These are phyloP conservation scores for Phytophthora niederhauseri DNA, from an alignment of 352 stramenopile genomes.

Conservation along the genomic window DNA sequence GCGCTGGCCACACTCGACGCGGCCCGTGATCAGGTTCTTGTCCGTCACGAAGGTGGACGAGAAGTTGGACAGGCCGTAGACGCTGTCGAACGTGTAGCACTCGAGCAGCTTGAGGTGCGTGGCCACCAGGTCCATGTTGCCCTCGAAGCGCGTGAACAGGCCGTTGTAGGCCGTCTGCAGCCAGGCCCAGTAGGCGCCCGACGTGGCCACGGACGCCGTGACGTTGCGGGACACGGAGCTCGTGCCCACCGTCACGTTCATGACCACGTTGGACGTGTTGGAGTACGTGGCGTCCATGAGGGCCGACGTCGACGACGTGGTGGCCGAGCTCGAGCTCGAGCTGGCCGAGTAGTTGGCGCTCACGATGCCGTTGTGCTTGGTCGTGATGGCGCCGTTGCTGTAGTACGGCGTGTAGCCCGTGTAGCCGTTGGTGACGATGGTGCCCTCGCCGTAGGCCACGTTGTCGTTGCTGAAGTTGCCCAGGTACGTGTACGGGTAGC, in stretches of 20 bases:
- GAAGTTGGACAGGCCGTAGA: slow-evolving; percentile 57
- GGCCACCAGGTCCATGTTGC: slow-evolving; percentile 62
- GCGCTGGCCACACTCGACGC: slow-evolving; percentile 52
- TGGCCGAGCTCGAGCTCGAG: slow-evolving; percentile 32
- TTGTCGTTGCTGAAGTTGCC: slow-evolving; percentile 50
- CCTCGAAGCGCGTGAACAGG: slow-evolving; percentile 58
- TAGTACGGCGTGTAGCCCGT: slow-evolving; percentile 54
- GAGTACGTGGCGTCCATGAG: slow-evolving; percentile 40
- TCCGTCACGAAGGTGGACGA: slow-evolving; percentile 56
- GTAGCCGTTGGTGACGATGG: slow-evolving; percentile 53
- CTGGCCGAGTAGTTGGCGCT: slow-evolving; percentile 47
- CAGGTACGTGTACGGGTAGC: slow-evolving; percentile 52
- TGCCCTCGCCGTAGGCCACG: slow-evolving; percentile 40
- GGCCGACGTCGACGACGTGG: slow-evolving; percentile 25
- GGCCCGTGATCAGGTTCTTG: slow-evolving; percentile 56
- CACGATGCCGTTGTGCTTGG: slow-evolving; percentile 60
- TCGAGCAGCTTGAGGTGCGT: slow-evolving; percentile 70
- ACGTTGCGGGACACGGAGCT: slow-evolving; percentile 46
- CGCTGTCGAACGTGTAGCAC: slow-evolving; percentile 61
- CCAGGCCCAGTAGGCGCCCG: slow-evolving; percentile 70
- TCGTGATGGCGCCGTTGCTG: slow-evolving; percentile 46
- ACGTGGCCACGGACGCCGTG: slow-evolving; percentile 50
- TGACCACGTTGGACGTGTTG: slow-evolving; percentile 40
- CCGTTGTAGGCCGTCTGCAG: slow-evolving; percentile 63
- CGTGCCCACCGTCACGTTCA: slow-evolving; percentile 53